These are phyloP conservation scores for Coemansia sp. DNA, from an alignment of 192 early-diverging fungal genomes.

Conservation along the genomic window DNA sequence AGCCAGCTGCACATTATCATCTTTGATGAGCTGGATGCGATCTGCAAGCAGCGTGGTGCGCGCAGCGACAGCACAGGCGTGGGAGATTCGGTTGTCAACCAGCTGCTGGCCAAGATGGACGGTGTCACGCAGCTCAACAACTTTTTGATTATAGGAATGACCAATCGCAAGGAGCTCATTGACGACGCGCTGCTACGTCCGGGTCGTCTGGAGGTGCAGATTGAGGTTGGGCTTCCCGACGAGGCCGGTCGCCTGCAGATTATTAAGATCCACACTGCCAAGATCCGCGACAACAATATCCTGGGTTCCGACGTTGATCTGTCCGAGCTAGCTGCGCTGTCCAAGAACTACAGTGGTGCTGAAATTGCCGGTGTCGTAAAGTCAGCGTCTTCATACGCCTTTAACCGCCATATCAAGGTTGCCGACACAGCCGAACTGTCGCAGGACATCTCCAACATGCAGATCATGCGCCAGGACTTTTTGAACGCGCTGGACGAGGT, in stretches of 20 bases:
- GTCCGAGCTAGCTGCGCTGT: conserved; percentile 77
- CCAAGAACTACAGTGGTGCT: conserved; percentile 97
- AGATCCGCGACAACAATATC: conserved; percentile 80
- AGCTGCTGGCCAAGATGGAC: conserved; percentile 97
- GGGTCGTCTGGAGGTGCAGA: conserved; percentile 93
- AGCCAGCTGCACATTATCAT: conserved; percentile 95
- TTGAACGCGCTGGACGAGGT: conserved; percentile 89
- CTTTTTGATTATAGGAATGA: conserved; percentile 84
- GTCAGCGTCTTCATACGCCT: conserved; percentile 90
- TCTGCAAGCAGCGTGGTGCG: conserved; percentile 92
- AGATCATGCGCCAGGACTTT: conserved; percentile 85
- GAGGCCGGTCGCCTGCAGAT: conserved; percentile 91
- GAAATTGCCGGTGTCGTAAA: conserved; percentile 94
- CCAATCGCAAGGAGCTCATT: conserved; percentile 96
- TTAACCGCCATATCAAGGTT: conserved; percentile 94
- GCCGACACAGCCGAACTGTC: conserved; percentile 79
- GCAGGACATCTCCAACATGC: conserved; percentile 85
- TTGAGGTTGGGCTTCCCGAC: conserved; percentile 94
- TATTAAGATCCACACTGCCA: conserved; percentile 87
- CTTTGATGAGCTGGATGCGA: conserved; percentile 91
- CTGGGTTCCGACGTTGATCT: conserved; percentile 81
- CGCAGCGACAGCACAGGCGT: conserved; percentile 91
- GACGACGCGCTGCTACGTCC: conserved; percentile 96
- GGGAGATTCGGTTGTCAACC: conserved; percentile 96
- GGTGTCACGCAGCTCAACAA: conserved; percentile 99